phyloP scores from a whole-genome alignment of 2,329 filamentous ascomycete genomes.

The Aspergillus quadrilineatus region DNA sequence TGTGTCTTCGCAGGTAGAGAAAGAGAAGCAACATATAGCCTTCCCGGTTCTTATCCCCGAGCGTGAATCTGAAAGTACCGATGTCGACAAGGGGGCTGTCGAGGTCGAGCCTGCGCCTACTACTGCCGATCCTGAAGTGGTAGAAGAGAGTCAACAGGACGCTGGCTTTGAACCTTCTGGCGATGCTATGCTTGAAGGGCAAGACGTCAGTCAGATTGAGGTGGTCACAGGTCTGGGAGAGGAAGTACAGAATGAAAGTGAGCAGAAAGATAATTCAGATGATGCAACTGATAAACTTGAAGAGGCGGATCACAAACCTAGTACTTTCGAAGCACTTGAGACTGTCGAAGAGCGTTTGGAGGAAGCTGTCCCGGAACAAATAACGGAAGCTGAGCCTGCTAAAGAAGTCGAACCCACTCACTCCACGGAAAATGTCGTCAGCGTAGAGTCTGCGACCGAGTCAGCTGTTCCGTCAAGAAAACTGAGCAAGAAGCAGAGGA shows the following conservation, averaged over 20 bases:
- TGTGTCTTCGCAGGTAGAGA: conserved; percentile 46
- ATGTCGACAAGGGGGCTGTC: conserved; percentile 19
- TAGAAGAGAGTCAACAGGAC: conserved; percentile 4
- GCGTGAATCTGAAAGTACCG: conserved; percentile 24
- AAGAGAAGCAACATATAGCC: conserved; percentile 37
- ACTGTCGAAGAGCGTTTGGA: background rate
- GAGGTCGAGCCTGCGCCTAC: background rate
- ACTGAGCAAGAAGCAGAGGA: conserved; percentile 30
- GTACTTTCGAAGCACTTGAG: background rate
- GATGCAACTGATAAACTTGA: too few relatives aligned
- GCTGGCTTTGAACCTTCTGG: conserved; percentile 8
- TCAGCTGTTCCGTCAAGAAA: conserved; percentile 16
- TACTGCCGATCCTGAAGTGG: conserved; percentile 6
- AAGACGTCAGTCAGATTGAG: background rate
- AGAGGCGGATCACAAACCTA: too few relatives aligned
- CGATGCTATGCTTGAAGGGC: conserved; percentile 4
- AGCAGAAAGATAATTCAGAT: background rate
- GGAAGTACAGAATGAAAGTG: background rate
- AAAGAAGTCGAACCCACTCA: conserved; percentile 10
- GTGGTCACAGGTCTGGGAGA: background rate
- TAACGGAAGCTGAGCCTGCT: background rate
- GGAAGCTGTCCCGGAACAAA: conserved; percentile 17
- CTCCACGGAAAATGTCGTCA: background rate
- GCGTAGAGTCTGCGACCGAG: conserved; percentile 10
- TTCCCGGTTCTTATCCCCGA: conserved; percentile 33